Evolutionary conservation across 306 rosid genomes (phyloP).

Genomic region (cucumber (Cucumis sativus)): DNA sequence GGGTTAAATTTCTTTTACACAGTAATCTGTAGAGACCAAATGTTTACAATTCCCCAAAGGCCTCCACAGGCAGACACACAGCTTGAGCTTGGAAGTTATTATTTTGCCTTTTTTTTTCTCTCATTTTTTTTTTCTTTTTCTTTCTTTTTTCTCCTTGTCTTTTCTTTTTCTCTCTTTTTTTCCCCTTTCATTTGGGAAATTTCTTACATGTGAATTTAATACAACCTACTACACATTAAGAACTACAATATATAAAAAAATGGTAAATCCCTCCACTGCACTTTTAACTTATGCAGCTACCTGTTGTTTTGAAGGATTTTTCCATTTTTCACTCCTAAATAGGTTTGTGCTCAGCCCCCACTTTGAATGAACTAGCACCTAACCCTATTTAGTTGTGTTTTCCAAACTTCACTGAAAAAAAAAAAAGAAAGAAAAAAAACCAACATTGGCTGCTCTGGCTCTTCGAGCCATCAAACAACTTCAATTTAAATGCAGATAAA

Average conservation of each 20-base stretch:
- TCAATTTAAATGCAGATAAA: conserved; percentile 31
- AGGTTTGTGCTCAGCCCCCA: conserved; percentile 48
- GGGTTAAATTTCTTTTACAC: conserved; percentile 32
- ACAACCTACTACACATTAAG: conserved; percentile 24
- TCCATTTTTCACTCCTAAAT: conserved; percentile 28
- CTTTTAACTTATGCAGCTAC: conserved; percentile 32
- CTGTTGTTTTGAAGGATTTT: conserved; percentile 22
- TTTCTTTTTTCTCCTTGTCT: background rate
- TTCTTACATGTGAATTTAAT: conserved; percentile 31
- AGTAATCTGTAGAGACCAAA: conserved; percentile 54
- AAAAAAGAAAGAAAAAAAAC: background rate
- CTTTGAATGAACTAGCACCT: conserved; percentile 67
- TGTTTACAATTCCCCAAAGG: conserved; percentile 61
- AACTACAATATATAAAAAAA: conserved; percentile 4
- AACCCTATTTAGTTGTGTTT: conserved; percentile 31
- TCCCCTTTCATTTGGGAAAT: conserved; percentile 16
- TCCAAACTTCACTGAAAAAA: conserved; percentile 10
- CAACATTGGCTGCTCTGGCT: conserved; percentile 35
- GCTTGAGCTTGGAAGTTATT: conserved; percentile 20
- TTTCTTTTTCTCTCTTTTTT: background rate
- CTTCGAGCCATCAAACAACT: conserved; percentile 62
- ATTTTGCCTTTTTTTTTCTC: background rate
- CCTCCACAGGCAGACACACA: conserved; percentile 44
- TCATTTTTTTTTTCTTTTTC: conserved; percentile 3
- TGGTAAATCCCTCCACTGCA: conserved; percentile 43